Conservation (phyloP, 495 filamentous ascomycete species). For the Trichoderma asperelloides region DNA sequence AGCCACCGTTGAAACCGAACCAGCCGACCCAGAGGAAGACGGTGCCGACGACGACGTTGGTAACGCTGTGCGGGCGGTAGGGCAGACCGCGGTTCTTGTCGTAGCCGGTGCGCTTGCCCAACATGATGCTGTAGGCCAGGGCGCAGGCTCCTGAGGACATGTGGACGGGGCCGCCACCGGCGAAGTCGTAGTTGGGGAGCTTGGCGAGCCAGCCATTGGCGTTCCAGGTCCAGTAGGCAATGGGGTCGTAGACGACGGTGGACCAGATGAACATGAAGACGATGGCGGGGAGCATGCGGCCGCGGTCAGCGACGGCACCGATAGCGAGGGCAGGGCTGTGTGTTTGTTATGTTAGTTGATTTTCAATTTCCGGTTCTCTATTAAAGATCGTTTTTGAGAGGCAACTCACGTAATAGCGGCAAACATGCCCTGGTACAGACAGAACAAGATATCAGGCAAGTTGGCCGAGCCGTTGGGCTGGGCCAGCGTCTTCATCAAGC, state of each 20-base stretch:
- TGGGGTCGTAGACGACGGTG: slow-evolving; percentile 75
- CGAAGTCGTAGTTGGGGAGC: slow-evolving; percentile 74
- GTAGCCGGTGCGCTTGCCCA: slow-evolving; percentile 73
- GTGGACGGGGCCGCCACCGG: slow-evolving; percentile 81
- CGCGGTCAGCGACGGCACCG: slow-evolving; percentile 73
- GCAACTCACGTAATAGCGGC: slow-evolving; percentile 70
- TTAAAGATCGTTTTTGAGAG: too few relatives aligned
- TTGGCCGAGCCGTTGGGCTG: slow-evolving; percentile 62
- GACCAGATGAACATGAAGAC: slow-evolving; percentile 86
- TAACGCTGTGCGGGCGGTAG: slow-evolving; percentile 89
- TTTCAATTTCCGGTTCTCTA: too few relatives aligned
- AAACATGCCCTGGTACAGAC: slow-evolving; percentile 80
- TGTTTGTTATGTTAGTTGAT: not conserved
- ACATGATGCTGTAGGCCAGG: slow-evolving; percentile 74
- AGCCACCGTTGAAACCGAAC: slow-evolving; percentile 95
- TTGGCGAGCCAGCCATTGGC: slow-evolving; percentile 64
- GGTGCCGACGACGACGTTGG: slow-evolving; percentile 85
- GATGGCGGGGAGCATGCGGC: slow-evolving; percentile 71
- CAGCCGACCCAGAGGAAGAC: slow-evolving; percentile 95
- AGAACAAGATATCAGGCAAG: slow-evolving; percentile 80
- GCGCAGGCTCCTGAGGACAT: slow-evolving; percentile 74
- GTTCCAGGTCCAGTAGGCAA: slow-evolving; percentile 94
- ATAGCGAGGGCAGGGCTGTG: slow-evolving; percentile 64
- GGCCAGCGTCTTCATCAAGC: slow-evolving; percentile 63
- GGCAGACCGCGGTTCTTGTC: slow-evolving; percentile 63